A percentile compares a stretch with the other conserved stretches of the same genome.
Evolutionary conservation across 164 flowering plant species (phyloP).

Genomic region (grape (Vitis vinifera)): DNA sequence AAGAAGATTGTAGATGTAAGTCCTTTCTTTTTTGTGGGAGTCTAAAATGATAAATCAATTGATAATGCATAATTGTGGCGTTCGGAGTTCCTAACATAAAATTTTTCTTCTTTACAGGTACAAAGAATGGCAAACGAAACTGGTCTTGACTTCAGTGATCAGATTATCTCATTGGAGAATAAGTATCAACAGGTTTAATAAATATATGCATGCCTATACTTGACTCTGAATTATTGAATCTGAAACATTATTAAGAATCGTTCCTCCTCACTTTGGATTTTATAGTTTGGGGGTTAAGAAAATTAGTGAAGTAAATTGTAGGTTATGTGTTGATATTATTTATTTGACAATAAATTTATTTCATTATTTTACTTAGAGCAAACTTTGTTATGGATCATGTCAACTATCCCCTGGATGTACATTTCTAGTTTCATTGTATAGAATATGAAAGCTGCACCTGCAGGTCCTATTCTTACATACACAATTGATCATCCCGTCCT

Average conservation of each 20-base stretch:
- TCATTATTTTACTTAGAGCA: too few relatives aligned
- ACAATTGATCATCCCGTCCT: neutral
- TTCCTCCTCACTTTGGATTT: too few relatives aligned
- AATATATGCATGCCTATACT: neutral
- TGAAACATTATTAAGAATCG: neutral
- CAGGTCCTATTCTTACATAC: neutral
- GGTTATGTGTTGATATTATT: too few relatives aligned
- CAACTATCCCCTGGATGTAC: neutral
- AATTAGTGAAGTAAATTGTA: neutral
- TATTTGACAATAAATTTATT: too few relatives aligned
- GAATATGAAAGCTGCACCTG: neutral
- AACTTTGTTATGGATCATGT: neutral
- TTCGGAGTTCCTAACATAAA: too few relatives aligned
- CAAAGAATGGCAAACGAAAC: conserved; percentile 89
- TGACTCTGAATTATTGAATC: neutral
- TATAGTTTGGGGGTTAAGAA: neutral
- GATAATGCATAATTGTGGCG: neutral
- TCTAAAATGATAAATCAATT: neutral
- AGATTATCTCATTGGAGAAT: conserved; percentile 66
- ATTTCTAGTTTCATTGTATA: neutral
- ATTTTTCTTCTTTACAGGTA: conserved; percentile 41
- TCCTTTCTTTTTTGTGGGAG: neutral
- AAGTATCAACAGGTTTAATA: conserved; percentile 75
- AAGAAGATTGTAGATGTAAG: conserved; percentile 79
- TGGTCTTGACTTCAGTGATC: conserved; percentile 88